Percentiles rank a stretch among this genome's conserved stretches.
Evolutionary conservation across 208 protist genomes (phyloP).

Genomic region (Acanthamoeba royreba): DNA sequence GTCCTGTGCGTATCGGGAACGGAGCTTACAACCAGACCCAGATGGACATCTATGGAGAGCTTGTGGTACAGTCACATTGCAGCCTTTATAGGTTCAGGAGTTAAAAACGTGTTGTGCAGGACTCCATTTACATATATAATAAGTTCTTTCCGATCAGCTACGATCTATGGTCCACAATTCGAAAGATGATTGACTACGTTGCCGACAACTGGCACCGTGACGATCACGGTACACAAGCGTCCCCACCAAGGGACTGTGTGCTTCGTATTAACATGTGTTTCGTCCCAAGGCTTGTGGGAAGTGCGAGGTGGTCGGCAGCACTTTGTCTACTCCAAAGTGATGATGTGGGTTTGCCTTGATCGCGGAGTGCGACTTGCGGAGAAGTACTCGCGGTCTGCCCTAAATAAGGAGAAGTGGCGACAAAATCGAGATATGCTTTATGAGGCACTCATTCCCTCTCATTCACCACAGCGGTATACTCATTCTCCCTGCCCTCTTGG

Average conservation of each 20-base stretch:
- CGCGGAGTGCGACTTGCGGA: slow-evolving; percentile 53
- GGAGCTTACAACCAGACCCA: slow-evolving; percentile 73
- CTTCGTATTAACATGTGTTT: neutral
- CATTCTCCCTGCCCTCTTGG: neutral
- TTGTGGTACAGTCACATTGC: slow-evolving; percentile 57
- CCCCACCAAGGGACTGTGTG: too few relatives aligned
- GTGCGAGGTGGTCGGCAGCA: slow-evolving; percentile 66
- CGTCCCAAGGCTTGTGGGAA: slow-evolving; percentile 65
- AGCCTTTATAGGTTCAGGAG: neutral
- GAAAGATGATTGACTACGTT: slow-evolving; percentile 62
- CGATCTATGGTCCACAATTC: slow-evolving; percentile 68
- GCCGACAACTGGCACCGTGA: slow-evolving; percentile 61
- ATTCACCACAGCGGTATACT: neutral
- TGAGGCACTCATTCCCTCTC: neutral
- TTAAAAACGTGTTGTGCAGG: neutral
- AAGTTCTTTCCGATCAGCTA: slow-evolving; percentile 64
- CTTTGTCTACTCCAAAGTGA: slow-evolving; percentile 73
- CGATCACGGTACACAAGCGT: slow-evolving; percentile 43
- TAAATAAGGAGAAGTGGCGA: slow-evolving; percentile 60
- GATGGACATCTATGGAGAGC: slow-evolving; percentile 74
- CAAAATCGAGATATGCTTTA: slow-evolving; percentile 57
- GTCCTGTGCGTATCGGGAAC: slow-evolving; percentile 71
- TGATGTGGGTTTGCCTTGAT: slow-evolving; percentile 69
- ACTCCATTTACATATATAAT: slow-evolving; percentile 40
- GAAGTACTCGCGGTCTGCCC: slow-evolving; percentile 56